Conservation (phyloP, 352 stramenopile species). For the Globisporangium megalacanthum region DNA sequence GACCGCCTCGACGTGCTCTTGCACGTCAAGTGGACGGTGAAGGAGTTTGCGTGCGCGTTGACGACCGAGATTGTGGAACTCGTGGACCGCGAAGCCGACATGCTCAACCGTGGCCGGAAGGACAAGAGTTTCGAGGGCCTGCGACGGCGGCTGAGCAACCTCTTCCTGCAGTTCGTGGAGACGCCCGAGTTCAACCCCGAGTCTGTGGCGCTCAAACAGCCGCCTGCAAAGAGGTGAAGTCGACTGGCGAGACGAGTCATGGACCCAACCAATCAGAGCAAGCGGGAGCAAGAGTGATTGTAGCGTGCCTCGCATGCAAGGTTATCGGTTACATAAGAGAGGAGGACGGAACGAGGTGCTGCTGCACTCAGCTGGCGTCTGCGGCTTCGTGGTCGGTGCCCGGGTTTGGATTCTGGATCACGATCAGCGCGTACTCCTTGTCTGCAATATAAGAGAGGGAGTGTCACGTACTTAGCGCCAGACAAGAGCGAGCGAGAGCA, state of each 20-base stretch:
- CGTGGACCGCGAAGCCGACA: conserved; percentile 91
- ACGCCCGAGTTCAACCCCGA: conserved; percentile 93
- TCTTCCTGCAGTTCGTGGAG: conserved; percentile 92
- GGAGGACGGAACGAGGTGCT: too few relatives aligned
- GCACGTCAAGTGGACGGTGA: conserved; percentile 91
- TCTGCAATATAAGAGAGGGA: conserved; percentile 30
- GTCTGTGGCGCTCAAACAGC: conserved; percentile 49
- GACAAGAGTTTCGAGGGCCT: conserved; percentile 80
- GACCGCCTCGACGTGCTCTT: conserved; percentile 89
- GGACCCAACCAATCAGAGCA: too few relatives aligned
- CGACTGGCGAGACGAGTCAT: too few relatives aligned
- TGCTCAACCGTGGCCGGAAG: conserved; percentile 83
- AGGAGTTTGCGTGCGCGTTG: conserved; percentile 89
- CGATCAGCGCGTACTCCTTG: conserved; percentile 92
- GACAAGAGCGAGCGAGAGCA: too few relatives aligned
- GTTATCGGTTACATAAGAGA: too few relatives aligned
- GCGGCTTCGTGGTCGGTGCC: conserved; percentile 30
- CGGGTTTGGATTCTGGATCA: conserved; percentile 89
- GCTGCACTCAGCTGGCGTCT: conserved; percentile 17
- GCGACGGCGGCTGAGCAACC: conserved; percentile 76
- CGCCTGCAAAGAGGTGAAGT: too few relatives aligned
- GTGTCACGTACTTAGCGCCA: background rate
- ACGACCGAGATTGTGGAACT: conserved; percentile 90
- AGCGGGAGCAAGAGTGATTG: too few relatives aligned
- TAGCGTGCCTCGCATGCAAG: too few relatives aligned